phyloP scores from a whole-genome alignment of 1,284 basidiomycete species.

The Lentinula novae-zelandiae region DNA sequence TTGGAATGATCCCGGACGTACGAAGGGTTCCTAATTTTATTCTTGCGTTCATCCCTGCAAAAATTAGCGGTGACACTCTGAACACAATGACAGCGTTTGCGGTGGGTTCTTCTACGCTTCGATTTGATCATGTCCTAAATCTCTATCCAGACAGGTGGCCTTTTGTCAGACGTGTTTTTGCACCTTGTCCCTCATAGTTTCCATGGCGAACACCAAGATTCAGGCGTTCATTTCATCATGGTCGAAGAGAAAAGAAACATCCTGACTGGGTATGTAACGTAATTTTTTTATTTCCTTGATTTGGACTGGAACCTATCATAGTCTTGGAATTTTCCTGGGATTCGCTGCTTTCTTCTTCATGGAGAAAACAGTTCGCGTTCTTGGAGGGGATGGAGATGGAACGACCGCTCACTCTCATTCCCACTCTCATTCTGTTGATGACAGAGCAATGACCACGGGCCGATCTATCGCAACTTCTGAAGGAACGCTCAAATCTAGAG shows the following conservation, averaged over 20 bases:
- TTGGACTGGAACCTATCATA: constrained; percentile 22
- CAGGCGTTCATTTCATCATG: constrained; percentile 68
- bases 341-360: constrained; percentile 88
- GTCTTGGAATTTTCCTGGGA: constrained; percentile 78
- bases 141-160: constrained; percentile 68
- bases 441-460: constrained; percentile 33
- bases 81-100: constrained; percentile 91
- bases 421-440: constrained; percentile 36
- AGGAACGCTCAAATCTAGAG: constrained; percentile 19
- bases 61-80: constrained; percentile 78
- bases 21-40: constrained; percentile 88
- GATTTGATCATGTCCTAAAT: constrained; percentile 9
- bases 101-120: constrained; percentile 36
- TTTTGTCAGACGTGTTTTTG: constrained; percentile 87
- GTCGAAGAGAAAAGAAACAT: constrained; percentile 90
- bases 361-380: constrained; percentile 84
- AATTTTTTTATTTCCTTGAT: neutral
- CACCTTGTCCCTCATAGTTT: constrained; percentile 88
- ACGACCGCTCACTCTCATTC: constrained; percentile 49
- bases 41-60: constrained; percentile 83
- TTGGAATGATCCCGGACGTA: constrained; percentile 17
- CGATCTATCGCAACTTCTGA: constrained; percentile 19
- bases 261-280: constrained; percentile 63
- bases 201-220: constrained; percentile 78
- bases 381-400: constrained; percentile 57